phyloP scores from a whole-genome alignment of 148 eudicot species.

The Salicornia ramosissima region DNA sequence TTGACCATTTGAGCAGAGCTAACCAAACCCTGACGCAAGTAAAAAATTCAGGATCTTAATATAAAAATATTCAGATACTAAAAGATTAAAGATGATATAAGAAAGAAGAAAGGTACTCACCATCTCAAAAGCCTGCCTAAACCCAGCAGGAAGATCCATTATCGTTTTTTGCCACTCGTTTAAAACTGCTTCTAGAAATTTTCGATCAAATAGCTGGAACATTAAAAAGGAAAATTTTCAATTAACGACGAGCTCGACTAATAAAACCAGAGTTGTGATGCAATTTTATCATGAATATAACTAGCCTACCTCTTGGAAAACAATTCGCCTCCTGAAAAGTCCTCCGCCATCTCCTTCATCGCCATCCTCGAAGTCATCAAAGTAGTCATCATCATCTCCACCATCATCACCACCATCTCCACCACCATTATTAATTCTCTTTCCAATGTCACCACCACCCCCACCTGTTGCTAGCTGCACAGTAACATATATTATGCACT shows the following conservation, averaged over 20 bases:
- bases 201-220: constrained; percentile 74
- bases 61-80: not conserved
- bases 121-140: constrained; percentile 93
- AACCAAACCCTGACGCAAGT: constrained; percentile 65
- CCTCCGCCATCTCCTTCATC: constrained; percentile 98
- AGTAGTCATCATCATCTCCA: constrained; percentile 94
- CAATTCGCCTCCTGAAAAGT: constrained; percentile 66
- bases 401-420: constrained; percentile 98
- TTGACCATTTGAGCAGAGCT: constrained; percentile 93
- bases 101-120: constrained; percentile 24
- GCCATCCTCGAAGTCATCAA: constrained; percentile 90
- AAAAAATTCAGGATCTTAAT: constrained; percentile 20
- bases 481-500: not conserved
- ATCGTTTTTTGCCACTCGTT: constrained; percentile 96
- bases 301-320: constrained; percentile 69
- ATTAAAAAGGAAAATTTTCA: constrained; percentile 12
- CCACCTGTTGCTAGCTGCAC: constrained; percentile 75
- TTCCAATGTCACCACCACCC: constrained; percentile 88
- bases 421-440: constrained; percentile 70
- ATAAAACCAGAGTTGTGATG: not conserved
- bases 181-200: constrained; percentile 86
- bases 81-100: not conserved
- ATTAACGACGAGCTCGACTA: not conserved
- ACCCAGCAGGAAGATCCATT: constrained; percentile 91
- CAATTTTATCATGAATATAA: constrained; percentile 4